Evolutionary conservation across 768 basidiomycete species (phyloP), one percentile per base, ranked within the genome.

Genomic region (Dioszegia aurantiaca): DNA sequence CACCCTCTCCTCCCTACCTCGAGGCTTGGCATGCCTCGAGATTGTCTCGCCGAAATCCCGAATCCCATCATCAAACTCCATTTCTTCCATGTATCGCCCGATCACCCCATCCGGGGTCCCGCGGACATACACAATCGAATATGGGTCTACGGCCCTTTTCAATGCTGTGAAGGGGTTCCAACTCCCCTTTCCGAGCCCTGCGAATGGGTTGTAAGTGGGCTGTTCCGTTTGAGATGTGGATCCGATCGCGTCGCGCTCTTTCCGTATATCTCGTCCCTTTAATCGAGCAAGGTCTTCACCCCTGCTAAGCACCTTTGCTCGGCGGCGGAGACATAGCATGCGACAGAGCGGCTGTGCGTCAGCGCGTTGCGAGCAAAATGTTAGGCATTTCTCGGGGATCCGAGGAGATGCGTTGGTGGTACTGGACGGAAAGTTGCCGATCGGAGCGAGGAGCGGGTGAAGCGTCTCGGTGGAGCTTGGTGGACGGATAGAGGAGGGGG

Each of bases 31-130:
- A 43, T 55, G 43, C 26, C 39, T 46, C 10, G 45, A 55, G 1
- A 56, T 60, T 37, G 62, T 41, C 26, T 37, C n/a, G 4, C 67
- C 67, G 40, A 72, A 72, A 59, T 72, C 70, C n/a, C 55, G 41
- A 12, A 61, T 46, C 14, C 70, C 70, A 57, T 72, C 70, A 56
- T 72, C 67, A 41, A 24, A 58, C 44, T 72, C 68, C 49, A 73
- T 31, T 43, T 73, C 71, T 39, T 73, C 71, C 68, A 73, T 69
- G 48, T 73, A 73, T 23, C 71, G 19, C 9, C 71, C 71, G 4
- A 73, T 61, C 12, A 73, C 66, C 6, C 71, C 71, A 33, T 70
- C 66, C 2, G 62, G 58, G 17, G 58, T 62, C 3, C 71, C 71
- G 30, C 58, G 61, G 24, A 70, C 59, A 43, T 68, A 68, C 26